phyloP scores from a whole-genome alignment of 805 yeast genomes.

The Ogataea polymorpha region DNA sequence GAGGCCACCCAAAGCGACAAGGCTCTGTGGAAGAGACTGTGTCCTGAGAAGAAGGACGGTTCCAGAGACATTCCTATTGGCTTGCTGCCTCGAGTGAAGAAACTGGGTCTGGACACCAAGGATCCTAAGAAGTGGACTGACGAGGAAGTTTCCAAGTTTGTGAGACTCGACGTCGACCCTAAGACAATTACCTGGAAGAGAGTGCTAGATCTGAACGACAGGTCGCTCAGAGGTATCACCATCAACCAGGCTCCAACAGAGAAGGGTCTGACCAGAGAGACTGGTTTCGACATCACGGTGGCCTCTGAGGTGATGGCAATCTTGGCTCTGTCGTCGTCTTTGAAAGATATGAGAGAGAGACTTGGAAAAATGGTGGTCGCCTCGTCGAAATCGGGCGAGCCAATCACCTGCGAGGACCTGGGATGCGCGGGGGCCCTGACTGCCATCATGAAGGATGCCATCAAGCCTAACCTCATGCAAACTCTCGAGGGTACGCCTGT shows the following conservation, averaged over 20 bases:
- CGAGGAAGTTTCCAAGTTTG: conserved; percentile 72
- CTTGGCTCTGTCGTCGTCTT: conserved; percentile 74
- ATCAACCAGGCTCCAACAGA: conserved; percentile 92
- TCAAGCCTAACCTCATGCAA: conserved; percentile 96
- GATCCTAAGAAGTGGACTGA: conserved; percentile 77
- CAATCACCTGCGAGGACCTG: conserved; percentile 90
- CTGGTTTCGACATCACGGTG: conserved; percentile 95
- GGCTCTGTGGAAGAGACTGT: conserved; percentile 79
- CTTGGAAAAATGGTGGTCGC: conserved; percentile 91
- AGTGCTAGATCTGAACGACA: conserved; percentile 92
- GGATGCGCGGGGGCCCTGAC: conserved; percentile 96
- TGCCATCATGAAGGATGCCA: conserved; percentile 91
- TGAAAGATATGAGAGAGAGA: conserved; percentile 81
- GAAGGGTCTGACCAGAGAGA: conserved; percentile 77
- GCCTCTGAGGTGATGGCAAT: conserved; percentile 97
- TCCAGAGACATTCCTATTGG: conserved; percentile 73
- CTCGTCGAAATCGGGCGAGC: conserved; percentile 66
- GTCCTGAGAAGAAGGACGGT: conserved; percentile 78
- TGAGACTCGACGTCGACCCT: conserved; percentile 85
- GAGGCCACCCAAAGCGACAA: conserved; percentile 77
- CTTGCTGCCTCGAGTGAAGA: conserved; percentile 70
- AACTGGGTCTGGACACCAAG: conserved; percentile 77
- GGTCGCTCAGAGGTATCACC: conserved; percentile 84
- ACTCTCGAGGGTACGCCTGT: conserved; percentile 97
- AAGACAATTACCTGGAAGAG: conserved; percentile 87